phyloP scores from a whole-genome alignment of 345 rosid species.

The Orychophragmus violaceus region DNA sequence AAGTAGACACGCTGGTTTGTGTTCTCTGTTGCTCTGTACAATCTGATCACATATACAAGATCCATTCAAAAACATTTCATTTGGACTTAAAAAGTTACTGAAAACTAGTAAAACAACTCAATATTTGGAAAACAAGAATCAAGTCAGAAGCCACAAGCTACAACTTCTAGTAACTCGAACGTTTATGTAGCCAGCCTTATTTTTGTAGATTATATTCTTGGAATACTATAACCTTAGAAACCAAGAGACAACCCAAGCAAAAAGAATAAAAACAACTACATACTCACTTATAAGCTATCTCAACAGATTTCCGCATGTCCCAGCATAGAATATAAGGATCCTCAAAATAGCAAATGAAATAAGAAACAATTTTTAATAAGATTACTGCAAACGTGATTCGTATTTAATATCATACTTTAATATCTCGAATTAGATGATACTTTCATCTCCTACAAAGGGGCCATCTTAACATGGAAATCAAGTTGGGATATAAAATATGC shows the following conservation, averaged over 20 bases:
- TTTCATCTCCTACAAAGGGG: neutral
- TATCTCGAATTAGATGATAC: too few relatives aligned
- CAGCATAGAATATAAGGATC: conserved; percentile 95
- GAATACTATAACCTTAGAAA: neutral
- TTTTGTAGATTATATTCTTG: neutral
- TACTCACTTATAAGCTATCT: conserved; percentile 85
- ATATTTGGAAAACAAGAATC: neutral
- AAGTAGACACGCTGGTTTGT: conserved; percentile 90
- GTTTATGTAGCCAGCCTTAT: neutral
- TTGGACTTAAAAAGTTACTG: neutral
- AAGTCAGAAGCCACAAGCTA: neutral
- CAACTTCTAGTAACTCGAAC: neutral
- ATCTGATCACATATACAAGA: conserved; percentile 35
- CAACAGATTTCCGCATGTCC: conserved; percentile 84
- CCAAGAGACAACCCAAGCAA: neutral
- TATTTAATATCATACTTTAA: too few relatives aligned
- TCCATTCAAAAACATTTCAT: neutral
- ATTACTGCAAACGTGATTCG: neutral
- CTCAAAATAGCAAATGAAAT: conserved; percentile 38
- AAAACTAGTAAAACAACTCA: neutral
- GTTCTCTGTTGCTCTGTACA: conserved; percentile 73
- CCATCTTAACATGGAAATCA: neutral
- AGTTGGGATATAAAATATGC: neutral
- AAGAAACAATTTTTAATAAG: neutral
- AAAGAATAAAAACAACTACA: neutral